Evolutionary conservation across 2,329 filamentous ascomycete genomes (phyloP).

Genomic region (Aspergillus flavus): DNA sequence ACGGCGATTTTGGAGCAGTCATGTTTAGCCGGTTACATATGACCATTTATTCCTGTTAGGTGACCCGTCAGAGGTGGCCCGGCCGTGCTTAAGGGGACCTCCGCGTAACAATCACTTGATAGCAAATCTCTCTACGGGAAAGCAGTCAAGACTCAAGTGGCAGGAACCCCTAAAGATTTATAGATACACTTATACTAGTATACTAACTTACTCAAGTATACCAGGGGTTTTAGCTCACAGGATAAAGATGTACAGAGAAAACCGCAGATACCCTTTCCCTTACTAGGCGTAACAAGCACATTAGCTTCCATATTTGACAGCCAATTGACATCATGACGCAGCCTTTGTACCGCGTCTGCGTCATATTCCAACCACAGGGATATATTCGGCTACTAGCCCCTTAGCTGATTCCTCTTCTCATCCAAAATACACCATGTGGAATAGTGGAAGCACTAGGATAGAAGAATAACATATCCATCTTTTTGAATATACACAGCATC

Average conservation of each 20-base stretch:
- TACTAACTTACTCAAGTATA: background rate
- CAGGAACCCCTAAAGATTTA: background rate
- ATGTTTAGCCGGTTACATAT: background rate
- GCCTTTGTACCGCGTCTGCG: background rate
- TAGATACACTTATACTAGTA: no score
- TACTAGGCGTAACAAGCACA: background rate
- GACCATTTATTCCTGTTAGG: background rate
- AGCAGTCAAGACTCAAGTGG: background rate
- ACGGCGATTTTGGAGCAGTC: background rate
- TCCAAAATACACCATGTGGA: background rate
- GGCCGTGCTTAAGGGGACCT: no score
- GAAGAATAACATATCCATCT: constrained; percentile 64
- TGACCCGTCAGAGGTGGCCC: background rate
- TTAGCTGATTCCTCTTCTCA: background rate
- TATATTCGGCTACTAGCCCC: background rate
- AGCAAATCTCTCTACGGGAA: background rate
- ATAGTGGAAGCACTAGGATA: constrained; percentile 43
- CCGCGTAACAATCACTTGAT: no score
- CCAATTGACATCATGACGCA: background rate
- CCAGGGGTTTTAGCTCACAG: background rate
- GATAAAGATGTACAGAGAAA: background rate
- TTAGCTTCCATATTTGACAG: background rate
- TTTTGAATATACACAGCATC: constrained; percentile 58
- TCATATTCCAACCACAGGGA: background rate
- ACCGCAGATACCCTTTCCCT: background rate